phyloP scores from a whole-genome alignment of 2,329 filamentous ascomycete species.

The Penicillium frequentans region DNA sequence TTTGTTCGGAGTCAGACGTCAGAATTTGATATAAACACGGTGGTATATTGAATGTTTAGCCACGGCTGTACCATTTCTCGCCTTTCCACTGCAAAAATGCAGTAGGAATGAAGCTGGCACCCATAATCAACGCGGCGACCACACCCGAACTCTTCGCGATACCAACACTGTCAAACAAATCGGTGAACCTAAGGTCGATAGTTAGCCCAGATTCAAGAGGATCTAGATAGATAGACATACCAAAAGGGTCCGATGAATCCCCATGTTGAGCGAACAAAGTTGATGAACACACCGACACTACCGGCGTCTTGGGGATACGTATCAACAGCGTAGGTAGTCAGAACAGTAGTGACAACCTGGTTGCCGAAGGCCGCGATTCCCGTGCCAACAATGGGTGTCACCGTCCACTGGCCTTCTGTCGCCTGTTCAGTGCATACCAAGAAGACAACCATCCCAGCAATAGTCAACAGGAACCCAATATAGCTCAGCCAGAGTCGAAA shows the following conservation, averaged over 20 bases:
- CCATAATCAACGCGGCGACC: slow-evolving; percentile 28
- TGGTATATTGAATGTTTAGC: not conserved
- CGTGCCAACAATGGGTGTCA: slow-evolving; percentile 57
- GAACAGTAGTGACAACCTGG: slow-evolving; percentile 62
- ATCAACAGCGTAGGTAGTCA: slow-evolving; percentile 62
- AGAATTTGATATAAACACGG: no score
- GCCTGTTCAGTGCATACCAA: slow-evolving; percentile 53
- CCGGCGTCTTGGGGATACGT: slow-evolving; percentile 56
- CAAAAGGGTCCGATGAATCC: slow-evolving; percentile 39
- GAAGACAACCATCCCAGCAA: slow-evolving; percentile 58
- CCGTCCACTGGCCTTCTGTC: slow-evolving; percentile 49
- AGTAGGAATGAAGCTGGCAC: slow-evolving; percentile 30
- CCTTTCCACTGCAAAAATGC: slow-evolving; percentile 27
- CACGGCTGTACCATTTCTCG: slow-evolving; percentile 34
- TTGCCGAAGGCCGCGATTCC: slow-evolving; percentile 57
- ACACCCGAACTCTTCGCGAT: slow-evolving; percentile 30
- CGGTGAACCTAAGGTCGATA: slow-evolving; percentile 24
- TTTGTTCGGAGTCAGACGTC: no score
- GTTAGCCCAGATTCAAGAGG: not conserved
- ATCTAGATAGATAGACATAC: slow-evolving; percentile 7
- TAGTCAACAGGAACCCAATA: slow-evolving; percentile 51
- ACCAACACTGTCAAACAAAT: slow-evolving; percentile 35
- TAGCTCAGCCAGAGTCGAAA: slow-evolving; percentile 60
- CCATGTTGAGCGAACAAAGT: slow-evolving; percentile 49
- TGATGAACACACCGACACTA: slow-evolving; percentile 61